Evolutionary conservation across 352 stramenopile genomes (phyloP).

Genomic region (Nothophytophthora sp.): DNA sequence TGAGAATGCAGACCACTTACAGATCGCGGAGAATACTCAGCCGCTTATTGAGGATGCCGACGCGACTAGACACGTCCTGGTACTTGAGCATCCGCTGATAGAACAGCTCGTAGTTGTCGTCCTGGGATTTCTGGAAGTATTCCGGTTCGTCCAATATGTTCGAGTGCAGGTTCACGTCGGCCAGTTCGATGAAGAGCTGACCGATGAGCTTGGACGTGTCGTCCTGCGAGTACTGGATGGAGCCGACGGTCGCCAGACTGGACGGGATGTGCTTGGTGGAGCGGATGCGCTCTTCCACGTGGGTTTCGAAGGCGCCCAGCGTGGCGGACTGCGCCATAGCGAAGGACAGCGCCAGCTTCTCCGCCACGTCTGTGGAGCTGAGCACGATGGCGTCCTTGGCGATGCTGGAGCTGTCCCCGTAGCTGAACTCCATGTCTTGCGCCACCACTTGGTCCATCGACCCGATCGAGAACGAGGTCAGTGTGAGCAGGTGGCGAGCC

Average conservation of each 20-base stretch:
- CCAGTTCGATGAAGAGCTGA: conserved; percentile 86
- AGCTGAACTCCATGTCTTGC: conserved; percentile 70
- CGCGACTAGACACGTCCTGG: conserved; percentile 89
- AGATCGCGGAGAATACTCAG: conserved; percentile 93
- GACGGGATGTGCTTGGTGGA: conserved; percentile 88
- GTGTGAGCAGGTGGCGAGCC: conserved; percentile 40
- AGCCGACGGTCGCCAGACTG: conserved; percentile 81
- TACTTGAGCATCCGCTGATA: conserved; percentile 93
- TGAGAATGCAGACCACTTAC: conserved; percentile 27
- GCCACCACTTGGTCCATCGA: conserved; percentile 51
- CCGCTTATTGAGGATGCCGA: conserved; percentile 93
- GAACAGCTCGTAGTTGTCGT: conserved; percentile 91
- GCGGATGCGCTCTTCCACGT: conserved; percentile 82
- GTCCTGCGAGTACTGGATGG: conserved; percentile 87
- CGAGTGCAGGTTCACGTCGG: conserved; percentile 93
- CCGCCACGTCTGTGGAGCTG: conserved; percentile 58
- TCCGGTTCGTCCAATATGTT: conserved; percentile 94
- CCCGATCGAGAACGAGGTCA: conserved; percentile 50
- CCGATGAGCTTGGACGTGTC: conserved; percentile 93
- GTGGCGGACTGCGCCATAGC: conserved; percentile 92
- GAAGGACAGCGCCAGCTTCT: conserved; percentile 92
- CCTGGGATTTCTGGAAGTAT: conserved; percentile 81
- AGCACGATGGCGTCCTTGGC: conserved; percentile 86
- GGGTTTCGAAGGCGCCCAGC: conserved; percentile 91
- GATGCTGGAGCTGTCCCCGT: conserved; percentile 47